Evolutionary conservation across 345 rosid species (phyloP), one percentile per base, ranked within the genome.

Genomic region (Pseudoturritis turrita): DNA sequence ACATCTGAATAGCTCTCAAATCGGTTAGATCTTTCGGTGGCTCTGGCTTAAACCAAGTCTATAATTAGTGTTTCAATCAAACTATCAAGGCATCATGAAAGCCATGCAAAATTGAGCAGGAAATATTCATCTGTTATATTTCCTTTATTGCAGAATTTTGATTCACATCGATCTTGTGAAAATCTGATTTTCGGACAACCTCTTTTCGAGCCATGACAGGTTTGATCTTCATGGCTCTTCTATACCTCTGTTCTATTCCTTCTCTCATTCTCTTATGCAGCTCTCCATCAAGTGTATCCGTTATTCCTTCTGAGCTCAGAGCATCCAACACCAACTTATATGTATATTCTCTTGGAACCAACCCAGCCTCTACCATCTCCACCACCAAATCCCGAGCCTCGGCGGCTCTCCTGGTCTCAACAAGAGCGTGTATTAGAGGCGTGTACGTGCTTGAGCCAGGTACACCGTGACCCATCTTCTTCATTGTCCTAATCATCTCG

Each of bases 401-500:
- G 19, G 53, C 37, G 1, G 68, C 76, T 63, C 87, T 84, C 65
- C 86, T 90, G 2, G 77, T 81, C 79, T 91, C 98, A 65, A 94
- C 86, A 35, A 90, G 78, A 46, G 88, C 84, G 68, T 91, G 97
- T 76, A 93, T 85, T n/a, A 91, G 69, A 1, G 97, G 89, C 26
- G 95, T 89, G 57, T 84, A 89, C 0, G 89, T 84, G 71, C 97
- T 89, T 0, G 81, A 77, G 44, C 87, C 76, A n/a, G 95, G 80
- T 46, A 78, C 68, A 46, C 96, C 95, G 17, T 89, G 91, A 55
- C 87, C 81, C 86, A 82, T 79, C 68, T 78, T 62, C 71, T 83
- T 85, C 95, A 91, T 89, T 77, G 41, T 83, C 85, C 84, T 82
- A 83, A 91, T 75, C 89, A 91, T 89, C 68, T 89, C 91, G 5